Evolutionary conservation across 148 eudicot species (phyloP).

Genomic region (Persicaria maculosa): DNA sequence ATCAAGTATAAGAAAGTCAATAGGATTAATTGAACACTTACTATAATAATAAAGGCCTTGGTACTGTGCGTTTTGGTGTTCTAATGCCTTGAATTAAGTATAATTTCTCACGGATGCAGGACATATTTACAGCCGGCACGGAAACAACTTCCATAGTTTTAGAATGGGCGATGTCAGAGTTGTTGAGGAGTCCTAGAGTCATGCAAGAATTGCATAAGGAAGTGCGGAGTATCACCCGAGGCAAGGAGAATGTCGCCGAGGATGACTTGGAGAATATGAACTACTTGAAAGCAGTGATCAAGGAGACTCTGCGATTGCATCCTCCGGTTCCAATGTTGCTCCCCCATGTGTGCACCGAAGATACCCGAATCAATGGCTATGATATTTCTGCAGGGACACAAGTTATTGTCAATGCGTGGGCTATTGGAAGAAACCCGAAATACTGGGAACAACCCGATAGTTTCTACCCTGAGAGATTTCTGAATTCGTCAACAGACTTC

Average conservation of each 20-base stretch:
- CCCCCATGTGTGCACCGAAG: constrained; percentile 13
- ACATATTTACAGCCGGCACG: constrained; percentile 15
- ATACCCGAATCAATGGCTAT: constrained; percentile 8
- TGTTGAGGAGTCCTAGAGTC: constrained; percentile 15
- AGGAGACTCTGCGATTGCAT: constrained; percentile 22
- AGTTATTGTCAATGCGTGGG: constrained; percentile 27
- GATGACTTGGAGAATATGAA: constrained; percentile 9
- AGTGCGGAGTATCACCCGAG: not conserved
- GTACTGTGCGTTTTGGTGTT: not conserved
- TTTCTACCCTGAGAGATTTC: constrained; percentile 50
- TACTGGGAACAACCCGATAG: constrained; percentile 34
- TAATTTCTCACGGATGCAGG: not conserved
- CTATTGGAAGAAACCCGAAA: constrained; percentile 35
- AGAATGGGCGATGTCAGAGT: constrained; percentile 22
- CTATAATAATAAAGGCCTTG: not conserved
- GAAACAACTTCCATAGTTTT: constrained; percentile 10
- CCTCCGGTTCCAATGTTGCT: constrained; percentile 21
- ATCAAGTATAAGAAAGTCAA: no score
- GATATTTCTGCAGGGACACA: constrained; percentile 6
- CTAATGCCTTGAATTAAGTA: no score
- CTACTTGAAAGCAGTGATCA: constrained; percentile 23
- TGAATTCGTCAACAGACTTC: constrained; percentile 24
- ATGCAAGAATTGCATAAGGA: constrained; percentile 20
- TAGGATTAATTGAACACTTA: no score
- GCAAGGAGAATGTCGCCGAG: not conserved